Conservation (phyloP, 345 rosid species). For the Boechera retrofracta region DNA sequence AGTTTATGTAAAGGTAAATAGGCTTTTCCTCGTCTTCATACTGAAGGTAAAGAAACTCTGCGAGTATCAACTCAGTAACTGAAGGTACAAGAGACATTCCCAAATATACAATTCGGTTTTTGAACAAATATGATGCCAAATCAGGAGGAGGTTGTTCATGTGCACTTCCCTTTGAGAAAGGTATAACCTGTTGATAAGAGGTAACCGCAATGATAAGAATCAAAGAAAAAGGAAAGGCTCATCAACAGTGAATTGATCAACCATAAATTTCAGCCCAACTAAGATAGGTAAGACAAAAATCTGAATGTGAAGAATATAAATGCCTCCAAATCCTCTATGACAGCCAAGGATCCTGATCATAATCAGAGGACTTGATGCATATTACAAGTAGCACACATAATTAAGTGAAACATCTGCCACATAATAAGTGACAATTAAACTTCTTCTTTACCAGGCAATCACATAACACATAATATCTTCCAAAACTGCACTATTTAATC, state of each 20-base stretch:
- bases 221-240: slow-evolving; percentile 1
- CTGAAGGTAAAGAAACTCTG: slow-evolving; percentile 92
- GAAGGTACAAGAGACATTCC: slow-evolving; percentile 96
- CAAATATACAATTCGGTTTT: slow-evolving; percentile 86
- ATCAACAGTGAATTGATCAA: slow-evolving; percentile 10
- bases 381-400: background rate
- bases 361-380: slow-evolving; percentile 13
- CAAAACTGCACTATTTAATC: slow-evolving; percentile 17
- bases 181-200: slow-evolving; percentile 69
- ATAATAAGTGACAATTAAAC: slow-evolving; percentile 21
- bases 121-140: slow-evolving; percentile 80
- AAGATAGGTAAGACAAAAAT: slow-evolving; percentile 6
- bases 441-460: slow-evolving; percentile 18
- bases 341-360: background rate
- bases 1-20: slow-evolving; percentile 89
- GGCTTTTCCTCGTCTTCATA: slow-evolving; percentile 82
- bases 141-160: slow-evolving; percentile 96
- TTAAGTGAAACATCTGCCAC: slow-evolving; percentile 15
- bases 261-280: background rate
- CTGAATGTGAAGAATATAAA: background rate
- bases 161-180: slow-evolving; percentile 72
- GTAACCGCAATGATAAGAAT: background rate
- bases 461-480: slow-evolving; percentile 5
- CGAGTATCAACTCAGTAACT: slow-evolving; percentile 81
- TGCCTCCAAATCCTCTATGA: slow-evolving; percentile 13